Evolutionary conservation across 2,329 filamentous ascomycete species (phyloP), one percentile per base, ranked within the genome.

Genomic region (Ascomycota sp.): DNA sequence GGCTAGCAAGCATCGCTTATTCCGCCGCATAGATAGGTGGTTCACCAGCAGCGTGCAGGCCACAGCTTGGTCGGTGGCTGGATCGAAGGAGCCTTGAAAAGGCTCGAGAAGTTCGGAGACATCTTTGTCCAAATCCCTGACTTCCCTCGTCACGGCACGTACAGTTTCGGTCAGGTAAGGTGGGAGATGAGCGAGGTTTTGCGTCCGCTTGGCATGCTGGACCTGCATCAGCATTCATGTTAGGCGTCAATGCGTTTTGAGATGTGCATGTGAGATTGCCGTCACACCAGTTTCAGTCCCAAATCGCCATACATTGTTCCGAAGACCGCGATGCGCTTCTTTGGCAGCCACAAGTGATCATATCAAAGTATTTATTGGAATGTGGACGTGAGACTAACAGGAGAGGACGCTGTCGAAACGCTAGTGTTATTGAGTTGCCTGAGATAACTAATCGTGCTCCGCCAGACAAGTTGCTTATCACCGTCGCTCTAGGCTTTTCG

Each of bases 101-200:
- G 81, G 79, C 33, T 80, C 76, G 21, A 95, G 68, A 20, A 92
- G 70, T 32, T 69, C 68, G 24, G 69, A 62, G 21, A 86, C 76
- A 53, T 94, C 82, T 48, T 78, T 81, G 52, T 95, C 78, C 7
- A 98, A 66, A 42, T 95, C 86, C 42, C 85, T 78, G 15, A 94
- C 83, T 63, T 98, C 89, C 43, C 83, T 76, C 2, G 82, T 78
- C 29, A 92, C 77, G 13, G 72, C 69, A 33, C 85, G 83, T 32
- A 95, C 81, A 27, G 91, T 67, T 47, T 95, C 89, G 20, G 83
- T 76, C 53, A 92, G 83, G 50, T 95, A 95, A 4, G 83, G 75
- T 1, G 89, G 89, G 3, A 98, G 68, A 48, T 91, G 73, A 21
- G 74, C 59, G 32, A 98, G 69, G 39, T 80, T 77, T 53, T 89